phyloP scores from a whole-genome alignment of 305 asterid genomes.

The Plantago coronopus region DNA sequence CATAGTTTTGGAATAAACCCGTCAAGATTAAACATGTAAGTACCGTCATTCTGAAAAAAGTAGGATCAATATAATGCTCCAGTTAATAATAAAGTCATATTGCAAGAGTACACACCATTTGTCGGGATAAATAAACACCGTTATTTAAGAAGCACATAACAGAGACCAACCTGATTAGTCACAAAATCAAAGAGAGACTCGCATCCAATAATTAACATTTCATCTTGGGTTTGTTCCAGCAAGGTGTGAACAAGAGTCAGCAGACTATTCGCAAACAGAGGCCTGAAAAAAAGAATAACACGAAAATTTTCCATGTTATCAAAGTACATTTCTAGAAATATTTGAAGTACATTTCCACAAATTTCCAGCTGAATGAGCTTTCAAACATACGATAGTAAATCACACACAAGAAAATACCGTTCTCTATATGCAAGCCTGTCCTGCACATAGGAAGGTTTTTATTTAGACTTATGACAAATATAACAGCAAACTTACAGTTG shows the following conservation, averaged over 20 bases:
- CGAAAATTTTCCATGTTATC: not conserved
- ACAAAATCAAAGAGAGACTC: slow-evolving; percentile 87
- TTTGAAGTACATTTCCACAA: not conserved
- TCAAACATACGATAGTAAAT: not conserved
- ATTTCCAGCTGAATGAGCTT: too few species aligned
- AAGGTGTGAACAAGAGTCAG: slow-evolving; percentile 68
- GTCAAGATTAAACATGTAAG: slow-evolving; percentile 92
- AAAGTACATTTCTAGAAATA: too few species aligned
- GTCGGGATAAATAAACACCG: not conserved
- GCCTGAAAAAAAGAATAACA: slow-evolving; percentile 55
- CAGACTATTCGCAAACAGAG: slow-evolving; percentile 86
- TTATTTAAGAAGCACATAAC: not conserved
- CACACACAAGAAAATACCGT: slow-evolving; percentile 5
- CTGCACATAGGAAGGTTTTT: not conserved
- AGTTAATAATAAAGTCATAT: slow-evolving; percentile 7
- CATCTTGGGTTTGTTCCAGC: slow-evolving; percentile 90
- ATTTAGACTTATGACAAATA: not conserved
- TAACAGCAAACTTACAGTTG: slow-evolving; percentile 59
- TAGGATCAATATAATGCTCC: slow-evolving; percentile 21
- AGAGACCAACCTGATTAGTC: slow-evolving; percentile 74
- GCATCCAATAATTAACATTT: slow-evolving; percentile 77
- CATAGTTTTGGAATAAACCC: slow-evolving; percentile 91
- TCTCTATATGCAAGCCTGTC: slow-evolving; percentile 7
- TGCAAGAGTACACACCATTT: slow-evolving; percentile 16
- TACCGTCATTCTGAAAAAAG: slow-evolving; percentile 80